Percentiles rank a stretch among this genome's conserved stretches.
phyloP scores from a whole-genome alignment of 768 basidiomycete species.

The Stropharia rugosoannulata region DNA sequence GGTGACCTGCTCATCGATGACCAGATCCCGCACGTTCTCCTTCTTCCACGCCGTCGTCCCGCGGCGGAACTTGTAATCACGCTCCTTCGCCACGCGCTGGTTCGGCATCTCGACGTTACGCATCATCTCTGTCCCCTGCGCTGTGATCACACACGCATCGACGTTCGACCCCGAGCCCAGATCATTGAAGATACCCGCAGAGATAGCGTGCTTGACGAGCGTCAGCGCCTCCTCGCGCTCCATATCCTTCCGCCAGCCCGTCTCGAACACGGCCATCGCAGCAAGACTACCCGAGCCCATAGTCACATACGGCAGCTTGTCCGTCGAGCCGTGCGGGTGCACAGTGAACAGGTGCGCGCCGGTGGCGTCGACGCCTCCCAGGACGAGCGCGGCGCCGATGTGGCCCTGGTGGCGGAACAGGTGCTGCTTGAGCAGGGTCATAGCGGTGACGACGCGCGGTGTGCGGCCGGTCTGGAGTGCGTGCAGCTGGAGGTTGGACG shows the following conservation, averaged over 20 bases:
- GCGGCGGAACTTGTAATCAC: conserved; percentile 67
- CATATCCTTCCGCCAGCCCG: conserved; percentile 78
- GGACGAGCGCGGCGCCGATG: conserved; percentile 91
- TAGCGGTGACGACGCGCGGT: conserved; percentile 93
- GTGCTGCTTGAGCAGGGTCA: conserved; percentile 99
- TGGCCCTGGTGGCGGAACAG: conserved; percentile 94
- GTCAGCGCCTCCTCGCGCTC: conserved; percentile 79
- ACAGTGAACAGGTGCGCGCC: conserved; percentile 96
- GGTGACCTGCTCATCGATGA: conserved; percentile 71
- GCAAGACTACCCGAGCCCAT: conserved; percentile 97
- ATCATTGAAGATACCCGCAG: conserved; percentile 99
- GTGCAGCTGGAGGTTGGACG: conserved; percentile 94
- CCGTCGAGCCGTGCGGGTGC: conserved; percentile 95
- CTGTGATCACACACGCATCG: conserved; percentile 95
- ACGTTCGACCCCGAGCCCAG: conserved; percentile 98
- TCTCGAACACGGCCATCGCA: conserved; percentile 98
- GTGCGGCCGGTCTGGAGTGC: conserved; percentile 87
- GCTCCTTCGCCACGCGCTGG: conserved; percentile 76
- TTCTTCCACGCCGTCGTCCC: conserved; percentile 91
- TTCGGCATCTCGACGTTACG: conserved; percentile 94
- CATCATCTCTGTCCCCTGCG: conserved; percentile 84
- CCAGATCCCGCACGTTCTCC: conserved; percentile 69
- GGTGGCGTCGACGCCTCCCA: conserved; percentile 94
- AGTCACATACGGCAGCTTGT: conserved; percentile 97
- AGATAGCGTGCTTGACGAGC: conserved; percentile 84